Evolutionary conservation across 2,329 filamentous ascomycete species (phyloP), one percentile per base, ranked within the genome.

Genomic region (Penicillium capsulatum): DNA sequence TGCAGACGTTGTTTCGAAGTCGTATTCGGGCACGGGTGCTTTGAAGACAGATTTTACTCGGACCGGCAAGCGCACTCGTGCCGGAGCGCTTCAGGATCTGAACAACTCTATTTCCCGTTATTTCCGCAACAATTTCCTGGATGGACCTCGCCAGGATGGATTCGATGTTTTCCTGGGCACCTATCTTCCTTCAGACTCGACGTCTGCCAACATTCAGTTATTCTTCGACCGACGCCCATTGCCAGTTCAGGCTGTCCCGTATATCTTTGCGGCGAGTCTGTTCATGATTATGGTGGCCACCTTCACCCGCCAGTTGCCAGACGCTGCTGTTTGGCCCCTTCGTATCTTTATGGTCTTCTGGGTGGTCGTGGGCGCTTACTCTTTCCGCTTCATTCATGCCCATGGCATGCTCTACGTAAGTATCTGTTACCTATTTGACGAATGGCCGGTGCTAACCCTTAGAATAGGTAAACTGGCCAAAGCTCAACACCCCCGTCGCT

Each of bases 31-130:
- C 39, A 98, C 94, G 0, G 94, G 92, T 3, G 92, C 92, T 36
- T 80, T 98, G 71, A 98, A 98, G 76, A 98, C 92, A 0, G 94
- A 98, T 63, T 88, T 97, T 56, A 98, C 92, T 2, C 83, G 92
- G n/a, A 88, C 88, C 2, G 94, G 91, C 34, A 81, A 86, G 57
- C 81, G 94, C 38, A 98, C 92, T 19, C 88, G 83, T 60, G 78
- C 80, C 7, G 92, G 92, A 38, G 84, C 86, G 42, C 69, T 95
- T 34, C 86, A 92, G 59, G 92, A 98, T 64, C 73, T 88, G 36
- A 86, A 83, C 55, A 91, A 97, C 50, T 92, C 89, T 28, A 71
- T 94, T 50, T 94, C 86, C 5, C 80, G 92, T 47, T 98, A 96
- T 66, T 80, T 89, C 50, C 79, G 81, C 43, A 98, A 98, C 72